Evolutionary conservation across 805 yeast genomes (phyloP).

Genomic region (Metschnikowia cerradonensis): DNA sequence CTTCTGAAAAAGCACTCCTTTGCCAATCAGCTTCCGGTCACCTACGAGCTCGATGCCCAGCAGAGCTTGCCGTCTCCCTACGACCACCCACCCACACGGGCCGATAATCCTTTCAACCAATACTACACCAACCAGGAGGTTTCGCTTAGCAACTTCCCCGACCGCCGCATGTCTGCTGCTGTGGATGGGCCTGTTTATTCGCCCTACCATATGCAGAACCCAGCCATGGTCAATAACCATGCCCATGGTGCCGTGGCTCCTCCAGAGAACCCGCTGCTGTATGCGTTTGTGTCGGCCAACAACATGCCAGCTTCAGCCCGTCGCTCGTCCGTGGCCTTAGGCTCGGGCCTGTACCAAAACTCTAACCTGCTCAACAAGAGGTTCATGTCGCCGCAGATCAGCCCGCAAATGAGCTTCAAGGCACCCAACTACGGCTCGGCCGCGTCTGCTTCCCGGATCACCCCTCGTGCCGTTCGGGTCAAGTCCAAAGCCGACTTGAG

Average conservation of each 20-base stretch:
- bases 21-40: conserved; percentile 46
- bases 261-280: not conserved
- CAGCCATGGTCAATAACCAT: not conserved
- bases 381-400: conserved; percentile 12
- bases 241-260: conserved; percentile 2
- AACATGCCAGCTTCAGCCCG: conserved; percentile 10
- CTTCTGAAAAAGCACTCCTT: conserved; percentile 31
- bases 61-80: conserved; percentile 24
- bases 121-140: conserved; percentile 40
- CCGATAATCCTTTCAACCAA: conserved; percentile 43
- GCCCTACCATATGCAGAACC: conserved; percentile 12
- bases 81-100: conserved; percentile 43
- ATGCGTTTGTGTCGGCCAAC: conserved; percentile 2
- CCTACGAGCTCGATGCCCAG: conserved; percentile 41
- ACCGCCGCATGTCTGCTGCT: conserved; percentile 38
- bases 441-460: conserved; percentile 12
- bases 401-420: conserved; percentile 2
- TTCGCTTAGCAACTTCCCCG: conserved; percentile 22
- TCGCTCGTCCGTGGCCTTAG: conserved; percentile 19
- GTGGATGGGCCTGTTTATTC: conserved; percentile 26
- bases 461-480: conserved; percentile 48
- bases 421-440: not conserved
- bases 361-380: conserved; percentile 13
- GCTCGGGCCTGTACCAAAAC: conserved; percentile 19
- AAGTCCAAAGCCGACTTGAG: conserved; percentile 46